Base-by-base conservation (phyloP, 1,284 basidiomycete species). In the Paramarasmius palmivorus region DNA sequence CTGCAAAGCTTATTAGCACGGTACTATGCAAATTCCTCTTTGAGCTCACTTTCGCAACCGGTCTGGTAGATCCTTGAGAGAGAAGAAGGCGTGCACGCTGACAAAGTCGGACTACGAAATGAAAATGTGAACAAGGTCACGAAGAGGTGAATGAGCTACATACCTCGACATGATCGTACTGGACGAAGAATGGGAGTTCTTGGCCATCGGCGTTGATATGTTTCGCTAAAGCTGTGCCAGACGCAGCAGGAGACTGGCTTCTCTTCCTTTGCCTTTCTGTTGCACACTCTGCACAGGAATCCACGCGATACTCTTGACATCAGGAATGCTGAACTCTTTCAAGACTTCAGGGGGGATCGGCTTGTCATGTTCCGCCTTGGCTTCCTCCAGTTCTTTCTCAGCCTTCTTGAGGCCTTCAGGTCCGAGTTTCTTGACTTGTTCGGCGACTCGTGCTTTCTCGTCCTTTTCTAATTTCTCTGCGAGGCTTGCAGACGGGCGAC, bases 241-340 rank as follows among this genome's bases (percentile, higher is more conserved):
- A 62, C 58, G 64, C 55, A n/a, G 66, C 53, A 29, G 61, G 47
- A 37, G 56, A 10, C 50, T 39, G 2, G 53, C 44, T 34, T 64
- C 58, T 50, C 82, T 71, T 15, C 81, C 78, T 45, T 68, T 72
- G 34, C 81, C 83, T 25, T 73, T 68, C 64, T 92, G 85, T 65
- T 88, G 88, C 15, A 83, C 69, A 56, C 87, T 96, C 62, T 95
- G 84, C 2, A 99, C 95, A 1, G 91, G 86, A 55, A 99, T 95
- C 95, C 96, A 99, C 5, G 90, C 84, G 63, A 99, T 95, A 58
- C 86, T 92, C 63, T 89, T 86, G 20, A 95, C 90, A 62, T 90
- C 82, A 0, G 95, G 95, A 29, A 96, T 85, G 15, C 90, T 88
- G 79, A 98, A 99, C 19, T 82, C 75, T 3, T 84, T 88, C 37